Evolutionary conservation across 225 moss, liverwort and hornwort genomes (phyloP), one percentile per base, ranked within the genome.

Genomic region (Anthoceros angustus): DNA sequence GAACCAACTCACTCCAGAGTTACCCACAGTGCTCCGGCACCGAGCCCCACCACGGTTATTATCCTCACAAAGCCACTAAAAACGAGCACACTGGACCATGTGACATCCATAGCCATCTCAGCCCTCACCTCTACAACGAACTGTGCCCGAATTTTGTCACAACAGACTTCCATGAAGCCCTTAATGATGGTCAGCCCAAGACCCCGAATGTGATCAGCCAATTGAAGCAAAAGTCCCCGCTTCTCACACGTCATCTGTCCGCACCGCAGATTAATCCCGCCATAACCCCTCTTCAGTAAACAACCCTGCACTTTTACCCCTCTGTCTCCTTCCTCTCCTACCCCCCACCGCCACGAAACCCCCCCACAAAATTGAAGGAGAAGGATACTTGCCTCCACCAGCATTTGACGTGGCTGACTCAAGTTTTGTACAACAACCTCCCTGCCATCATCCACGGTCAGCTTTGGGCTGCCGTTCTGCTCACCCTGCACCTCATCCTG

Each of bases 111-210:
- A 7, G 32, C 10, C 38, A 63, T 10, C 38, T 48, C 10, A 14
- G 63, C 39, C 38, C 41, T 42, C 43, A 74, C 74, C 74, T 74
- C 74, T 11, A 74, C 74, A 32, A 74, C 41, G 21, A 74, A 74
- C 55, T 69, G 63, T 25, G 64, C 74, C 69, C 74, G 69, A 61
- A 70, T 70, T 62, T 74, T 74, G 41, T 66, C 60, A 40, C 64
- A 61, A 32, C 64, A 42, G 60, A 23, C 66, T 39, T 74, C 70
- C 66, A 66, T 74, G 4, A 43, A 2, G 70, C 70, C 74, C 61
- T 70, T 74, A 45, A 74, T 15, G n/a, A 74, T 74, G 10, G 74
- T 50, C 39, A 74, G 65, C 4, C 74, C 74, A n/a, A 70, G 43
- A 14, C 65, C 39, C 4, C 70, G 55, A 12, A 74, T 66, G 3